Base-by-base conservation (phyloP, 140 eudicot species). In the Cichorium intybus region DNA sequence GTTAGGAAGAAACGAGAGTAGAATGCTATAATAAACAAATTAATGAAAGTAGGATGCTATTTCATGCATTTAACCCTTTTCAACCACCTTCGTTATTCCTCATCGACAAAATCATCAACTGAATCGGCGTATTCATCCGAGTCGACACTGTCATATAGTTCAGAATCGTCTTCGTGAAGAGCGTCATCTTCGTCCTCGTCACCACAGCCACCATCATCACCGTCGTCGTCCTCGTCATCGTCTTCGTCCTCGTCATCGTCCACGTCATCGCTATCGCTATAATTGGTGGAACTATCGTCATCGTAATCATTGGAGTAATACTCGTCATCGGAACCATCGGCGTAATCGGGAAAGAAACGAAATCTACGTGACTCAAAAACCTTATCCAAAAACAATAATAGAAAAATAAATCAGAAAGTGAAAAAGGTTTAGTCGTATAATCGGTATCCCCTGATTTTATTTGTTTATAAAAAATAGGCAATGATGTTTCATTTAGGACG, bases 91-190 rank as follows among this genome's bases (percentile, higher is more conserved):
- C 24, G 24, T 33, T 27, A 35, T 31, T 55, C 75, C 34, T 72
- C 71, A 35, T 49, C 67, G 47, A 14, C 48, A 10, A 39, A 52
- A 35, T 59, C 75, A 31, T 74, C 74, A 29, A 47, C 24, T 3
- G 77, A 69, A 39, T 54, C 61, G 5, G 28, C 70, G 34, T 28
- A 53, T 55, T 71, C 86, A 18, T 49, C 71, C 17, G 58, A 41
- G 59, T 75, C 71, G 56, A 60, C 47, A 39, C 64, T 68, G 45
- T 55, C 73, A 24, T 54, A 64, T 35, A 39, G 29, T 41, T 58
- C 74, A 59, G 56, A 41, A 56, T 18, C 73, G n/a, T 37, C 73
- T 0, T n/a, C 57, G 33, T 66, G 70, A 23, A 7, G 33, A 23
- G 43, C 72, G 24, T 51, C 73, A 63, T 62, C 77, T 45, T 17